These are phyloP conservation scores for Cryphonectria parasitica DNA, from an alignment of 2,329 filamentous ascomycete genomes.

Conservation along the genomic window DNA sequence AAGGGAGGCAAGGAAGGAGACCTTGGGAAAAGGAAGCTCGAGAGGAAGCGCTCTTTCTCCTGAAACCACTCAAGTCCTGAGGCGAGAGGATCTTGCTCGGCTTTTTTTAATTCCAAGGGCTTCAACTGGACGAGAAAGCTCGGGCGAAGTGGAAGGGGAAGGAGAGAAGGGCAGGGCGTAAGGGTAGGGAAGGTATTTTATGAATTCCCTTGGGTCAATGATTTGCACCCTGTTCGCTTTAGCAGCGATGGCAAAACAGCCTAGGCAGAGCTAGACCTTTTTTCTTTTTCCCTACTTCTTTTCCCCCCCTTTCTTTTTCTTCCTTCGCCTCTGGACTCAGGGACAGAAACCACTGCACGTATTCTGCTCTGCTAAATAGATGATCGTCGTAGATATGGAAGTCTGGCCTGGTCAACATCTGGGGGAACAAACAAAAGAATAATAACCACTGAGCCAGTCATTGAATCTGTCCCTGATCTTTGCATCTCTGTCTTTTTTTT, in stretches of 20 bases:
- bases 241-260: background rate
- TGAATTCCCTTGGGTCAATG: background rate
- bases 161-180: background rate
- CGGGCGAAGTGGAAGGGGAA: background rate
- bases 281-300: background rate
- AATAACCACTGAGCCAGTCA: background rate
- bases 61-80: background rate
- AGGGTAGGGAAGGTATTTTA: constrained; percentile 5
- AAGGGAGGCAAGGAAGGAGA: background rate
- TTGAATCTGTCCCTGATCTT: background rate
- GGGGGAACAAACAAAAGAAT: background rate
- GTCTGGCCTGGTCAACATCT: background rate
- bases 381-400: background rate
- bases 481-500: background rate
- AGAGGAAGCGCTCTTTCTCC: background rate
- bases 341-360: background rate
- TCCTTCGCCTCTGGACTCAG: background rate
- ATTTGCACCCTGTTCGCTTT: constrained; percentile 4
- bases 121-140: background rate
- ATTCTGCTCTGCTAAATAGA: background rate
- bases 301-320: no score
- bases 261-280: background rate
- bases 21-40: background rate
- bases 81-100: no score
- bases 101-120: no score